Evolutionary conservation across 2,329 filamentous ascomycete genomes (phyloP), one percentile per base, ranked within the genome.

Genomic region (Lasiodiplodia citricola): DNA sequence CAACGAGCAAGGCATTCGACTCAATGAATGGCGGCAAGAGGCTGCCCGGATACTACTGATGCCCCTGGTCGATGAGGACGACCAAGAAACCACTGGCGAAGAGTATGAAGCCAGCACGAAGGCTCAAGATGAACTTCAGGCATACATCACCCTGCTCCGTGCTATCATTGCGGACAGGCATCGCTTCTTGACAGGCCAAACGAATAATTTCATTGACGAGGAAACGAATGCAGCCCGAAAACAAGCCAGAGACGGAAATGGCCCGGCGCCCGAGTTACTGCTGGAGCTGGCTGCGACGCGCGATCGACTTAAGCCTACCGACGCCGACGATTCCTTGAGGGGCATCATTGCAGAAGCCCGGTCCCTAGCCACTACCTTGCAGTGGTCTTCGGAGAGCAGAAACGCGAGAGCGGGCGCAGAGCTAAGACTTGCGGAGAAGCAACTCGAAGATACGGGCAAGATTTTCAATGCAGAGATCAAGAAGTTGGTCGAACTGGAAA

Each of bases 61-160:
- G 70, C 89, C 92, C 0, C 84, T 98, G 1, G 88, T 98, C 21
- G 96, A 98, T 73, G 90, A 96, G 75, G 93, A 97, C 51, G 81
- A 82, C 18, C 83, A 83, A n/a, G 93, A 97, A 69, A 87, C 89
- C 2, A 95, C 93, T 13, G 96, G 96, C 28, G 91, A 97, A 69
- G 96, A 98, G 77, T 96, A 97, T 71, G 92, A 93, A 72, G 88
- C 92, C 38, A 97, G 95, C 0, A 93, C 94, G 0, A 92, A 92
- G 77, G 87, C 91, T 56, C 95, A 98, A 80, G 95, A 97, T 70
- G 90, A 96, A 76, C 57, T 68, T 3, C 67, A 63, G 47, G 92
- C 92, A 7, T 97, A 96, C 75, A 91, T 97, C 69, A 90, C 94
- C 76, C 90, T 88, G 10, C 83, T 97, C 35, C 87, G 93, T 69